A percentile compares a stretch with the other conserved stretches of the same genome.
Evolutionary conservation across 2,329 filamentous ascomycete species (phyloP).

Genomic region (Onygenales sp.): DNA sequence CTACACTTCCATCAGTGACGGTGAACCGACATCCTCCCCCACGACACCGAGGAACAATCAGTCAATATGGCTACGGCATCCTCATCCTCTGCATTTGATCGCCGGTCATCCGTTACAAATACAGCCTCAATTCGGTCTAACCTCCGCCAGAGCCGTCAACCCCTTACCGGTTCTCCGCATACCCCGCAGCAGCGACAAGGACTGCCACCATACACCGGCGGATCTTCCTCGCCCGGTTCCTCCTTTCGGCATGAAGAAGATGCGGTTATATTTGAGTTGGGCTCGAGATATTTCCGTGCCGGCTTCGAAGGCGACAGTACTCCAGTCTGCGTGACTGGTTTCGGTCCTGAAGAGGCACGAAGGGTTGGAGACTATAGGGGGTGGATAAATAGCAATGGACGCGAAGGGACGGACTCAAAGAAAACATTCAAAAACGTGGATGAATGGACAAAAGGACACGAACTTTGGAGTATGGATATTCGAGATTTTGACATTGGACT

Average conservation of each 20-base stretch:
- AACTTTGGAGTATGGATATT: conserved; percentile 74
- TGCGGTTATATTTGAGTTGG: conserved; percentile 71
- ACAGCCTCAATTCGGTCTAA: conserved; percentile 6
- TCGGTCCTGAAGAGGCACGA: conserved; percentile 65
- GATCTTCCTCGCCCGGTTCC: conserved; percentile 49
- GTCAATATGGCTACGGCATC: conserved; percentile 14
- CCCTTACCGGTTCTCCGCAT: conserved; percentile 41
- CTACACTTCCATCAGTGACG: background rate
- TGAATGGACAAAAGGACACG: conserved; percentile 40
- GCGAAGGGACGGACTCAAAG: conserved; percentile 32
- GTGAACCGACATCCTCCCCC: background rate
- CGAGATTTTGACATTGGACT: conserved; percentile 65
- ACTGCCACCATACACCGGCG: conserved; percentile 39
- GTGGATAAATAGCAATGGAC: conserved; percentile 50
- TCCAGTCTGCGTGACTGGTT: conserved; percentile 62
- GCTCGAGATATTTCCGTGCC: conserved; percentile 65
- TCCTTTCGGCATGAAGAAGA: conserved; percentile 69
- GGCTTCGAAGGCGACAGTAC: conserved; percentile 78
- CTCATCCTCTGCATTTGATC: conserved; percentile 17
- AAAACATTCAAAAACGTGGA: conserved; percentile 20
- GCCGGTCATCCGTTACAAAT: conserved; percentile 15
- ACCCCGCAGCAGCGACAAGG: conserved; percentile 48
- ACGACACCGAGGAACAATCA: background rate
- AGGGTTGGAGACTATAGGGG: conserved; percentile 72
- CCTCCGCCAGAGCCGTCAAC: conserved; percentile 21